These are phyloP conservation scores for Starmerella vitae DNA, from an alignment of 805 yeast genomes.

Conservation along the genomic window DNA sequence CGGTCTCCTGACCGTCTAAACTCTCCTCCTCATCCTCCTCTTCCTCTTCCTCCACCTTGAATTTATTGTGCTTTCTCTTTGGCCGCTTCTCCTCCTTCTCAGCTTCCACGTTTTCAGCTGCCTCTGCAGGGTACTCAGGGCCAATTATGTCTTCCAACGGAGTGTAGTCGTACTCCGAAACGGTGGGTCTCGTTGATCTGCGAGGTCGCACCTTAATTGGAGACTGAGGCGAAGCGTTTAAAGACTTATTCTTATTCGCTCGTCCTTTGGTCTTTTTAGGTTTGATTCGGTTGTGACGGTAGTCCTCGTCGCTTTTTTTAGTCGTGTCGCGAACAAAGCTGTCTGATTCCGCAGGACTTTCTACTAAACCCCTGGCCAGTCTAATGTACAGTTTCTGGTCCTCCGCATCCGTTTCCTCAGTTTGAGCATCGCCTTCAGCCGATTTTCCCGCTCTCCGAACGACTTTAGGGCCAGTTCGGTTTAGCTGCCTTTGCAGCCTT, in stretches of 20 bases:
- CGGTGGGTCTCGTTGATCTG: slow-evolving; percentile 4
- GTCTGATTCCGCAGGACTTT: not conserved
- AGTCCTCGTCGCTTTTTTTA: slow-evolving; percentile 11
- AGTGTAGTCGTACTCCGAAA: not conserved
- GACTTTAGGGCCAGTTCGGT: slow-evolving; percentile 1
- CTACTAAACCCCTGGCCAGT: slow-evolving; percentile 19
- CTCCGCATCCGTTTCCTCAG: not conserved
- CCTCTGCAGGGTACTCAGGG: not conserved
- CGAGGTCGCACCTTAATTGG: not conserved
- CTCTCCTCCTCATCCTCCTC: not conserved
- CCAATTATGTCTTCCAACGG: not conserved
- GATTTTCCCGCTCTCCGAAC: not conserved
- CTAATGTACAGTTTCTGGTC: slow-evolving; percentile 6
- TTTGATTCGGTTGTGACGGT: slow-evolving; percentile 12
- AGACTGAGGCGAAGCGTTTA: not conserved
- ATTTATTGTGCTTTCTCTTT: not conserved
- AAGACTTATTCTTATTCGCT: not conserved
- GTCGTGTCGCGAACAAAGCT: slow-evolving; percentile 13
- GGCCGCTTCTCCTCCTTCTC: not conserved
- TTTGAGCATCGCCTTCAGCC: not conserved
- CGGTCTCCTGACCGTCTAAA: not conserved
- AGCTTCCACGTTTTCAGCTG: not conserved
- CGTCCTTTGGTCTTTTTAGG: not conserved
- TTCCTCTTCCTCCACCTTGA: not conserved
- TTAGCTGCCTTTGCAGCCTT: slow-evolving; percentile 5